Base-by-base conservation (phyloP, 2,329 filamentous ascomycete species). In the Alternaria gaisen region DNA sequence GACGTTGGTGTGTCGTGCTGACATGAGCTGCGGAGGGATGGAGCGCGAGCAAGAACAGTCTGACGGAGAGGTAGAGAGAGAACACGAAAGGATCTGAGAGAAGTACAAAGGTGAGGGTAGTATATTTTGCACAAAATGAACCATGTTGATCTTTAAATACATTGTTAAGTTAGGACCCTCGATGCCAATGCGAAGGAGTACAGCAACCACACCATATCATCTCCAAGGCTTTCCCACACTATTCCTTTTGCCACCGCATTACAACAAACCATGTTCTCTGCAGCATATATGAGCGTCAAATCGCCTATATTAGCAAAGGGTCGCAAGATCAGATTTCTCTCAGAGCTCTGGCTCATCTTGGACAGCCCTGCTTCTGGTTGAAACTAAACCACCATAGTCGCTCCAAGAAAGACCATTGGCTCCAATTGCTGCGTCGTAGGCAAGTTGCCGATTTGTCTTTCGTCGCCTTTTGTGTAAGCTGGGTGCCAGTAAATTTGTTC, bases 331-430 rank as follows among this genome's bases (percentile, higher is more conserved):
- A 1, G 30, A 3, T 34, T 62, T 52, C 56, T 56, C 34, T 58
- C 34, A 72, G 12, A 74, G 54, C 44, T 66, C 68, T n/a, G 57
- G 52, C 52, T 74, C 71, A n/a, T 72, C 61, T 22, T 56, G 54
- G 14, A 58, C 64, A 10, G 36, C 38, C 20, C 58, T 56, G n/a
- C 58, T 66, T 55, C 61, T 58, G 1, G 74, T 69, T 18, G 82
- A 84, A 30, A 83, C 72, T 28, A 84, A 69, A 4, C 80, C 81
- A 9, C 80, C 78, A 50, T 77, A 82, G 11, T 77, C 82, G 10
- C 78, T 77, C 64, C 77, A 79, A 10, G 71, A 75, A 18, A 85
- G 24, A 77, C 81, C 54, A 69, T 41, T 12, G n/a, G 64, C 65
- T 7, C 72, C 71, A 16, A 73, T 64, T 1, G 73, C 74, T 52